A percentile compares a stretch with the other conserved stretches of the same genome.
Evolutionary conservation across 1,284 basidiomycete genomes (phyloP).

Genomic region (Caloboletus firmus): DNA sequence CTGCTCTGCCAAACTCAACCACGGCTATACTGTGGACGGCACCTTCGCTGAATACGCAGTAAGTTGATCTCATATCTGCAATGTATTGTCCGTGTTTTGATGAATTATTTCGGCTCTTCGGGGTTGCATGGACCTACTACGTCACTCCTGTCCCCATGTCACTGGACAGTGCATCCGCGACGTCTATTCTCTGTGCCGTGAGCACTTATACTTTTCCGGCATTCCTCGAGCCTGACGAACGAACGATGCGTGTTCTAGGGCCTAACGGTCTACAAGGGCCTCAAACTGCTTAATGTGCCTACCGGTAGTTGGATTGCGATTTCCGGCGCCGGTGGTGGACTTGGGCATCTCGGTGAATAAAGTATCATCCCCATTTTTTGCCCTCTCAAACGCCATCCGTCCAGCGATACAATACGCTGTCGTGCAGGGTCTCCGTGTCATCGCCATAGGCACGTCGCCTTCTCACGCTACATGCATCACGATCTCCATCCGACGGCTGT

Average conservation of each 20-base stretch:
- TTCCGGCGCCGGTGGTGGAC: slow-evolving; percentile 64
- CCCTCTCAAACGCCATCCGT: background rate
- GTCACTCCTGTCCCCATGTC: slow-evolving; percentile 64
- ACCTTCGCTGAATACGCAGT: slow-evolving; percentile 53
- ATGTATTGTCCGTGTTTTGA: background rate
- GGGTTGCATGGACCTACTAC: slow-evolving; percentile 60
- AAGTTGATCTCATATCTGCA: slow-evolving; percentile 12
- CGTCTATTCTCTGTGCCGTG: slow-evolving; percentile 69
- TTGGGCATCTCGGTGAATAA: slow-evolving; percentile 53
- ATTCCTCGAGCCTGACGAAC: background rate
- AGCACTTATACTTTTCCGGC: slow-evolving; percentile 10
- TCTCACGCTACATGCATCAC: background rate
- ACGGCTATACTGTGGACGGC: slow-evolving; percentile 62
- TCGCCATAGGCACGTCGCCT: slow-evolving; percentile 57
- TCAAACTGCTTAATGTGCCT: slow-evolving; percentile 54
- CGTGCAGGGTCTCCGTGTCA: slow-evolving; percentile 62
- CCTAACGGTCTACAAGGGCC: slow-evolving; percentile 67
- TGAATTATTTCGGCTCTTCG: background rate
- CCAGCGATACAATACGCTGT: slow-evolving; percentile 66
- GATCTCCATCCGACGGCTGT: background rate
- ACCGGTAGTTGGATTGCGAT: slow-evolving; percentile 71
- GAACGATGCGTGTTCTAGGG: slow-evolving; percentile 38
- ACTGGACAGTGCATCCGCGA: slow-evolving; percentile 57
- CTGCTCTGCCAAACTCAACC: slow-evolving; percentile 46
- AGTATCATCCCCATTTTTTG: background rate